Evolutionary conservation across 2,329 filamentous ascomycete species (phyloP).

Genomic region (Aspergillus eucalypticola): DNA sequence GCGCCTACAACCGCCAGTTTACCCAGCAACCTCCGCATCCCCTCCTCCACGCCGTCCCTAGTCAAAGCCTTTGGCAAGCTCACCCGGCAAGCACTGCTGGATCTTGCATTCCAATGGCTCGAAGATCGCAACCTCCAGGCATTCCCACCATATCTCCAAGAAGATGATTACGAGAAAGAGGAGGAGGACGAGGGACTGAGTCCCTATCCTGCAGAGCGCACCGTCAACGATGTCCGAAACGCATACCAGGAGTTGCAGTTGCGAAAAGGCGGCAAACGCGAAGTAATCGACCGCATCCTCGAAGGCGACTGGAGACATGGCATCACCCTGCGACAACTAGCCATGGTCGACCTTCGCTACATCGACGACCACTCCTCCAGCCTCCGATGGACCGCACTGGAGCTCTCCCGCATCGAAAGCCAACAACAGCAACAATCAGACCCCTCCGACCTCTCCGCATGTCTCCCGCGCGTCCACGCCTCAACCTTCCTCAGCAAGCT

Average conservation of each 20-base stretch:
- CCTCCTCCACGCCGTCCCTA: conserved; percentile 64
- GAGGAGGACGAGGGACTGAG: conserved; percentile 57
- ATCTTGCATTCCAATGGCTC: conserved; percentile 76
- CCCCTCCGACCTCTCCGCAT: conserved; percentile 37
- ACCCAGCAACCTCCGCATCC: conserved; percentile 68
- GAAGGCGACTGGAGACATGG: conserved; percentile 60
- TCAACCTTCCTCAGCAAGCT: conserved; percentile 77
- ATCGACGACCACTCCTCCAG: conserved; percentile 55
- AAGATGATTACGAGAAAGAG: conserved; percentile 48
- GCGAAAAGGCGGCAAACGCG: conserved; percentile 54
- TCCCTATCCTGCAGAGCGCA: conserved; percentile 67
- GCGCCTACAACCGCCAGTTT: conserved; percentile 72
- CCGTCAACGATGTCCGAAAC: conserved; percentile 66
- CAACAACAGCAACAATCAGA: conserved; percentile 4
- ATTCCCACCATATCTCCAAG: conserved; percentile 61
- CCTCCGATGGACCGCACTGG: conserved; percentile 56
- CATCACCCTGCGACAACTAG: conserved; percentile 56
- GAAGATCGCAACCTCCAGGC: conserved; percentile 63
- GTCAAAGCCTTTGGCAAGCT: conserved; percentile 68
- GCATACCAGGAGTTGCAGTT: conserved; percentile 63
- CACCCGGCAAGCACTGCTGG: conserved; percentile 69
- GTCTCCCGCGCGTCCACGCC: conserved; percentile 72
- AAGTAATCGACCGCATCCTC: conserved; percentile 57
- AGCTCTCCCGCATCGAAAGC: conserved; percentile 39
- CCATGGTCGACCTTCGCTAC: conserved; percentile 56